Conservation (phyloP, 768 basidiomycete genomes). For the Termitomyces sp. region DNA sequence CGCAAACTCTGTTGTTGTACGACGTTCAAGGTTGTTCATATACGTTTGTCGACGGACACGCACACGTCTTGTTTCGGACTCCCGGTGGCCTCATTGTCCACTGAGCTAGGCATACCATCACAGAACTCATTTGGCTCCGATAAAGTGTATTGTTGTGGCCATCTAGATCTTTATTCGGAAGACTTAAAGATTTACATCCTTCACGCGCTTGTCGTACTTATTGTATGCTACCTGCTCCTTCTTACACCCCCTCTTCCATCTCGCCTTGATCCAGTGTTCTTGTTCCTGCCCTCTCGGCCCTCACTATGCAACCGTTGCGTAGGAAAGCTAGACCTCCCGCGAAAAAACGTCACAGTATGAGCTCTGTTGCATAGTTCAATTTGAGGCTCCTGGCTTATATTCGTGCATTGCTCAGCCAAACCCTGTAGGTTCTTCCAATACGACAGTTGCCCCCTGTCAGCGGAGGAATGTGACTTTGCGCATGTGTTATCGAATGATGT, state of each 20-base stretch:
- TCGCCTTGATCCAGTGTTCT: neutral
- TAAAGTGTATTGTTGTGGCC: conserved; percentile 14
- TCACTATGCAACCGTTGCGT: conserved; percentile 17
- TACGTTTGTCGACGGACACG: conserved; percentile 17
- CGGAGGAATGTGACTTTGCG: conserved; percentile 41
- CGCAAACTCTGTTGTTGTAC: conserved; percentile 26
- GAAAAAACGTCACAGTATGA: conserved; percentile 37
- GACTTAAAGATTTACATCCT: conserved; percentile 21
- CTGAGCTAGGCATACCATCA: conserved; percentile 2
- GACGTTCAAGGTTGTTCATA: conserved; percentile 17
- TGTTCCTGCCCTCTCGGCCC: neutral
- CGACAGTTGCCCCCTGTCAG: conserved; percentile 34
- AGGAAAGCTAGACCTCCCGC: conserved; percentile 22
- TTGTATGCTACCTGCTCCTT: conserved; percentile 1
- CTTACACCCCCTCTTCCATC: neutral
- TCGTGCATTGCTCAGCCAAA: conserved; percentile 28
- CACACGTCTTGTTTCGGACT: conserved; percentile 18
- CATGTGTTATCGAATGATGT: conserved; percentile 29
- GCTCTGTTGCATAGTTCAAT: neutral
- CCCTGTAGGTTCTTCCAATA: conserved; percentile 44
- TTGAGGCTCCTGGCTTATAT: conserved; percentile 8
- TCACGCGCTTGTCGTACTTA: conserved; percentile 1
- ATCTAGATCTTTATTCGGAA: conserved; percentile 18
- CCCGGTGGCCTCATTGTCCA: conserved; percentile 22
- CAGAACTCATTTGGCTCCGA: conserved; percentile 10